phyloP scores from a whole-genome alignment of 306 rosid genomes.

The Hippophae tibetana region DNA sequence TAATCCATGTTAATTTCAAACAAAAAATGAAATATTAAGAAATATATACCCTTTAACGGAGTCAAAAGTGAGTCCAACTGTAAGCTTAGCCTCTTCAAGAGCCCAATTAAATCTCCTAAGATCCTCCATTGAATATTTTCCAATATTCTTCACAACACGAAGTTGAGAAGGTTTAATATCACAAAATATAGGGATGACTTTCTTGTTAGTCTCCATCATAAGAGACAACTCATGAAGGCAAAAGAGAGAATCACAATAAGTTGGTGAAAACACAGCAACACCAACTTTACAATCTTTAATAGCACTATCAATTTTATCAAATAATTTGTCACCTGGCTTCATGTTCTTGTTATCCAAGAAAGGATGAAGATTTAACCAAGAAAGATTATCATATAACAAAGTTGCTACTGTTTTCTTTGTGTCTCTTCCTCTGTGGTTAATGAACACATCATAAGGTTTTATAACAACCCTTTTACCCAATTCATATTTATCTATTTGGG shows the following conservation, averaged over 20 bases:
- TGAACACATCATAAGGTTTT: constrained; percentile 56
- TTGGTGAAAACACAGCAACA: constrained; percentile 65
- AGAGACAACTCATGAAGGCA: constrained; percentile 83
- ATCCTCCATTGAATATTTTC: constrained; percentile 33
- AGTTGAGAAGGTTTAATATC: constrained; percentile 76
- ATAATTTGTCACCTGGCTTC: constrained; percentile 89
- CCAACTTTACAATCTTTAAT: constrained; percentile 56
- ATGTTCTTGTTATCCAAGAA: constrained; percentile 72
- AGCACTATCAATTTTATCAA: constrained; percentile 62
- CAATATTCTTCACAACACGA: constrained; percentile 16
- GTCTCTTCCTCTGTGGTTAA: constrained; percentile 72
- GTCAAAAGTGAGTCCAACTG: constrained; percentile 54
- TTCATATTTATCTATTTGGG: no score
- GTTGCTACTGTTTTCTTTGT: constrained; percentile 61
- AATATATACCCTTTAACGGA: constrained; percentile 55
- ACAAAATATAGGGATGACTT: constrained; percentile 72
- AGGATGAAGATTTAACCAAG: constrained; percentile 22
- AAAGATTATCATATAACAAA: constrained; percentile 54
- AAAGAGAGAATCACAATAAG: constrained; percentile 66
- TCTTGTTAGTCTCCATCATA: constrained; percentile 53
- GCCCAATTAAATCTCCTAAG: constrained; percentile 42
- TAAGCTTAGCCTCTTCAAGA: constrained; percentile 55
- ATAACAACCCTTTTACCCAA: no score
- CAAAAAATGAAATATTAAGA: no score
- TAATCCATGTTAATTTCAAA: no score